phyloP scores from a whole-genome alignment of 2,329 filamentous ascomycete species.

The Ascochyta viciae-villosae region DNA sequence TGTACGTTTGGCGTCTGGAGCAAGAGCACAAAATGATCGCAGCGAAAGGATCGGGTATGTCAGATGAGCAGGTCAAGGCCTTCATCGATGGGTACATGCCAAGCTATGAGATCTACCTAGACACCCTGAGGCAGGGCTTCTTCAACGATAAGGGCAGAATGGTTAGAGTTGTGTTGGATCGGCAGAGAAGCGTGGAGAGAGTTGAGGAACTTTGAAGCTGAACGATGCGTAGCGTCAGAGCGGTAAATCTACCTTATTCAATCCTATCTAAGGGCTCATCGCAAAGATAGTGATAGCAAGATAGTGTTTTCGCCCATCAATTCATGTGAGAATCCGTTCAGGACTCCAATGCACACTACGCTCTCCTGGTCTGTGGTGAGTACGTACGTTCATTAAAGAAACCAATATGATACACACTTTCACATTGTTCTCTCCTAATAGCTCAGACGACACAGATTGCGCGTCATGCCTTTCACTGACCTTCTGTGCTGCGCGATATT shows the following conservation, averaged over 20 bases:
- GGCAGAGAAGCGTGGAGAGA: slow-evolving; percentile 53
- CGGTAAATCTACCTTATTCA: neutral
- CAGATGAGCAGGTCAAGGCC: slow-evolving; percentile 74
- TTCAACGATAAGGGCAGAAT: slow-evolving; percentile 57
- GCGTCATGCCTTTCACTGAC: neutral
- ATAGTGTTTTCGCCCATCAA: too few relatives aligned
- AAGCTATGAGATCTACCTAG: slow-evolving; percentile 64
- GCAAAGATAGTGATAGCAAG: neutral
- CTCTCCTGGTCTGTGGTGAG: neutral
- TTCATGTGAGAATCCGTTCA: too few relatives aligned
- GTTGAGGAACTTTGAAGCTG: slow-evolving; percentile 38
- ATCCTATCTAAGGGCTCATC: neutral
- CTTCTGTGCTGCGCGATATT: neutral
- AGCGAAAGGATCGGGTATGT: slow-evolving; percentile 78
- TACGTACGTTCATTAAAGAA: neutral
- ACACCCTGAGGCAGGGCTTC: slow-evolving; percentile 57
- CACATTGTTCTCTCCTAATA: neutral
- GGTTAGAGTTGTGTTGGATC: slow-evolving; percentile 59
- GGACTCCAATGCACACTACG: too few relatives aligned
- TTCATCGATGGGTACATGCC: slow-evolving; percentile 73
- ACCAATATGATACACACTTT: neutral
- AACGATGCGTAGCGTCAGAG: too few relatives aligned
- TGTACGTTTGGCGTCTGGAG: slow-evolving; percentile 84
- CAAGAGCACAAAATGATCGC: slow-evolving; percentile 76
- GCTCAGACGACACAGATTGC: neutral